Evolutionary conservation across 805 yeast species (phyloP), one percentile per base, ranked within the genome.

Genomic region (Pichia ethanolica): DNA sequence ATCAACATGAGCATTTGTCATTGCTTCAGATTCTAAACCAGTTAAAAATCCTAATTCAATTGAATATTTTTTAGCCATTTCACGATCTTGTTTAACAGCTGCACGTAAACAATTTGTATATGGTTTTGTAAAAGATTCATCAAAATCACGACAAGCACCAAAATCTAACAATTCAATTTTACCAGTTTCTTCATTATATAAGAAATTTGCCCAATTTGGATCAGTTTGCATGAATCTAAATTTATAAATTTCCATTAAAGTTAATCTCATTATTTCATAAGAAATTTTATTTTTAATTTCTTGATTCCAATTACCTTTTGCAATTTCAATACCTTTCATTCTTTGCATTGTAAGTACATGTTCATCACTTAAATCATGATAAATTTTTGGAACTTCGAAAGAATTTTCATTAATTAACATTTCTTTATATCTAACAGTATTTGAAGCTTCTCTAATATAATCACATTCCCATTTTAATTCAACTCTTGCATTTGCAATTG

Each of bases 391-490:
- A 13, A 91, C 95, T 7, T 62, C 76, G 59, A 89, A 89, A 1
- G 72, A 83, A 0, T 81, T 76, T 55, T 81, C 83, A 55, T 78
- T 79, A 44, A 71, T 69, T 40, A 86, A 61, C 54, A 88, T 70
- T 47, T 79, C 79, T 32, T 78, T 68, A 69, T 88, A 91, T 55
- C 82, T 74, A 40, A 78, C 79, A 56, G 90, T 69, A 59, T 83
- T 83, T 51, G 76, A 77, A 1, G 97, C 95, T 66, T 93, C 99
- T 56, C 98, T 79, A 28, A 82, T 67, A 63, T 93, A 93, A 68
- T 93, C 98, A 68, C 98, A 91, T 68, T 93, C 99, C 98, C 98
- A 91, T 58, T 89, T 89, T 56, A 93, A 73, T 65, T 93, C 99
- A 14, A 79, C 79, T 56, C 99, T 77, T 1, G 99, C 98, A 66